Evolutionary conservation across 1,284 basidiomycete species (phyloP), one percentile per base, ranked within the genome.

Genomic region (Ustilago lituana): DNA sequence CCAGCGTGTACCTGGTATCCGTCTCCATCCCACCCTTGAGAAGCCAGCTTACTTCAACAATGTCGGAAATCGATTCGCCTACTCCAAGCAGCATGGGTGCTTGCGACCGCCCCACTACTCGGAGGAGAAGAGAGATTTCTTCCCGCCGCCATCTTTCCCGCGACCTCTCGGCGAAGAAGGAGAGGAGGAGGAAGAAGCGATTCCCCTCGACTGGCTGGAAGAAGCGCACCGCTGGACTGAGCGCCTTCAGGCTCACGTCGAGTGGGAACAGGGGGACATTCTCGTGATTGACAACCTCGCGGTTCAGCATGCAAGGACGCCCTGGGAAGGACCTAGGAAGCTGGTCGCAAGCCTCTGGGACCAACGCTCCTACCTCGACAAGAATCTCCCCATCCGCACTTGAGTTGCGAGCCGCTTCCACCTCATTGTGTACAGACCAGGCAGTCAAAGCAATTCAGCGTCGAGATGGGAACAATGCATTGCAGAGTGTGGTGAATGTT

Each of bases 281-380:
- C 47, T 73, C 2, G 45, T 73, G 31, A 65, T 73, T 27, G 67
- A 73, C 41, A 73, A 73, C 27, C 58, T 73, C 23, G 71, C 71
- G 1, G 71, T 73, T 5, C 71, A 73, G 55, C 71, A 73, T 35
- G 71, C 54, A 1, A 37, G 71, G 19, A 57, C 62, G 2, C 68
- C 71, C 6, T 73, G 71, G 71, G 44, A 48, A 20, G 71, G 67
- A 2, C 62, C 69, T 5, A 51, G 67, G 10, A 61, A 65, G 38
- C 47, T 73, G 12, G 53, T 73, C 4, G 71, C 71, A 3, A 67
- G 63, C 40, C 35, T 73, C 7, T 73, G 71, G 67, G 71, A 73
- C 17, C 64, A 66, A 40, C 57, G 52, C 4, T 61, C 64, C 14
- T 60, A 56, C 26, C 57, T 66, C 27, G 64, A 55, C 44, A 38